Conservation (phyloP, 768 basidiomycete genomes). For the Lepiota brunneoincarnata region DNA sequence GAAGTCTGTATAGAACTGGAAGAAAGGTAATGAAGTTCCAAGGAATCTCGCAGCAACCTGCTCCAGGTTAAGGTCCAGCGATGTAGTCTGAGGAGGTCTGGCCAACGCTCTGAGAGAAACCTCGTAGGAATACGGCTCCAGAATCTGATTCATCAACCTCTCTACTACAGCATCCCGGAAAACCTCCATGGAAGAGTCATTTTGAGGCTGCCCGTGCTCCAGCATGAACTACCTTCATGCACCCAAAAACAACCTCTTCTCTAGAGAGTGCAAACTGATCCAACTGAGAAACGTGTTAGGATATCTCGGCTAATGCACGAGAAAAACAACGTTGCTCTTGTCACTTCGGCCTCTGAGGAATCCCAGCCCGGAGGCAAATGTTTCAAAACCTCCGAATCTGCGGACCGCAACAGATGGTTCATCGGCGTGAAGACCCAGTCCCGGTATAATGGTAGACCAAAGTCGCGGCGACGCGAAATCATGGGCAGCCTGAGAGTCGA, state of each 20-base stretch:
- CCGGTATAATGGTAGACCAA: conserved; percentile 44
- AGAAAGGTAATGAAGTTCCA: conserved; percentile 76
- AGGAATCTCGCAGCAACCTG: conserved; percentile 54
- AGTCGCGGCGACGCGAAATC: conserved; percentile 19
- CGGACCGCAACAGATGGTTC: conserved; percentile 79
- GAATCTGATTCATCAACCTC: conserved; percentile 53
- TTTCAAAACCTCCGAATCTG: conserved; percentile 65
- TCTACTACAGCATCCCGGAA: conserved; percentile 74
- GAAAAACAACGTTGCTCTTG: conserved; percentile 67
- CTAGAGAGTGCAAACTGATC: conserved; percentile 40
- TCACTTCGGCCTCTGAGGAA: conserved; percentile 75
- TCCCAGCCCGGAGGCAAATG: conserved; percentile 70
- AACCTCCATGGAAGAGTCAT: conserved; percentile 58
- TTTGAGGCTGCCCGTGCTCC: conserved; percentile 72
- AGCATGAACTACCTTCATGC: conserved; percentile 97
- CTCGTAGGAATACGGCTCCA: conserved; percentile 51
- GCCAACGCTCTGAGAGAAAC: conserved; percentile 5
- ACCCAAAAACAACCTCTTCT: conserved; percentile 64
- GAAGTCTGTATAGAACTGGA: conserved; percentile 92
- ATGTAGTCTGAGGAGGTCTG: conserved; percentile 4
- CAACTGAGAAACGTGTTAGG: conserved; percentile 39
- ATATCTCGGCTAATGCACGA: conserved; percentile 46
- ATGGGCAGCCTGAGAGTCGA: conserved; percentile 54
- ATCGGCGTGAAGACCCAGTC: conserved; percentile 75
- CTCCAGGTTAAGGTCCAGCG: conserved; percentile 41